A percentile compares a stretch with the other conserved stretches of the same genome.
Conservation (phyloP, 805 yeast species). For the Yarrowia sp. region DNA sequence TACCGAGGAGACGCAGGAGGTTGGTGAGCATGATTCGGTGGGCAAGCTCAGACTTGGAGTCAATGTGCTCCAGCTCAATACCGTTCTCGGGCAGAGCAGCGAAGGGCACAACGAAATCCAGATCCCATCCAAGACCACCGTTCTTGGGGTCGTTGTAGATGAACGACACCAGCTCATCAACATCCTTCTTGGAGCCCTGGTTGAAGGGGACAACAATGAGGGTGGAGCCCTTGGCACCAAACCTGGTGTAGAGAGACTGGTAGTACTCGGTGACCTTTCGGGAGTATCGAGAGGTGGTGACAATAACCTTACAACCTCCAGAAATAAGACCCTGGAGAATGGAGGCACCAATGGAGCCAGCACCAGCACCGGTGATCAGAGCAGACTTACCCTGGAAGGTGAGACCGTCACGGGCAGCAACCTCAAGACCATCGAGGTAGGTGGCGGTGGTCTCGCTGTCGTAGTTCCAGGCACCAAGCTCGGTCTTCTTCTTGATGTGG, state of each 20-base stretch:
- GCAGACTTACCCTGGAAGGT: slow-evolving; percentile 86
- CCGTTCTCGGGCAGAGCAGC: slow-evolving; percentile 99
- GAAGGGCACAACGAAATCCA: slow-evolving; percentile 93
- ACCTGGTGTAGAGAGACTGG: slow-evolving; percentile 87
- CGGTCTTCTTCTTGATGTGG: slow-evolving; percentile 74
- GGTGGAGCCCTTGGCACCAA: slow-evolving; percentile 88
- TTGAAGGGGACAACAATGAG: slow-evolving; percentile 97
- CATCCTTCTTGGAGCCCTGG: slow-evolving; percentile 96
- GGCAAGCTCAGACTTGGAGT: slow-evolving; percentile 94
- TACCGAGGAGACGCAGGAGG: slow-evolving; percentile 86
- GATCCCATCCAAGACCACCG: slow-evolving; percentile 96
- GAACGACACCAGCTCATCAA: slow-evolving; percentile 75
- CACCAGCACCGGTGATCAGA: slow-evolving; percentile 96
- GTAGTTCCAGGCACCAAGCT: slow-evolving; percentile 75
- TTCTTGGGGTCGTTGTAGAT: slow-evolving; percentile 78
- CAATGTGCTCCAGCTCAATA: slow-evolving; percentile 87
- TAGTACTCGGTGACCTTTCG: slow-evolving; percentile 92
- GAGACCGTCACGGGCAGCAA: slow-evolving; percentile 91
- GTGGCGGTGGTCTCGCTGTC: slow-evolving; percentile 71
- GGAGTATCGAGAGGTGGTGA: slow-evolving; percentile 93
- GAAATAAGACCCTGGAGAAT: slow-evolving; percentile 88
- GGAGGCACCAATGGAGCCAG: slow-evolving; percentile 98
- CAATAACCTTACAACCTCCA: slow-evolving; percentile 97
- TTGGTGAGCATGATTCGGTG: slow-evolving; percentile 98
- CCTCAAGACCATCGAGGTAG: slow-evolving; percentile 87